Evolutionary conservation across 1,284 basidiomycete species (phyloP).

Genomic region (Moniliella sp.): DNA sequence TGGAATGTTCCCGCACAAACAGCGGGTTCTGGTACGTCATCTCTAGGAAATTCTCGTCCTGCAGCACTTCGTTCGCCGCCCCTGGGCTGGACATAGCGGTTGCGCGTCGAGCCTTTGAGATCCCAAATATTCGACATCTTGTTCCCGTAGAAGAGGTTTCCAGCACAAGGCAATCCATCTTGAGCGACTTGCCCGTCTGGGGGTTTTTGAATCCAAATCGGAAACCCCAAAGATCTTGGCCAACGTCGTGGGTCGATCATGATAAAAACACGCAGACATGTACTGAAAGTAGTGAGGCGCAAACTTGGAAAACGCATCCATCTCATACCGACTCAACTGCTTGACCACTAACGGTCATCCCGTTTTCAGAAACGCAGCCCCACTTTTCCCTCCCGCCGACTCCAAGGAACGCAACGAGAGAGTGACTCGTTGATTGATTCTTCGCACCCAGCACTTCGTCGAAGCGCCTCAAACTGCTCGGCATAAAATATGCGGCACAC

Average conservation of each 20-base stretch:
- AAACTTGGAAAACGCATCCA: conserved; percentile 87
- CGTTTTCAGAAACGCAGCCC: conserved; percentile 74
- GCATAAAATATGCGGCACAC: conserved; percentile 81
- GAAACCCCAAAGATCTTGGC: conserved; percentile 93
- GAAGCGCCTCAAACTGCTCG: conserved; percentile 84
- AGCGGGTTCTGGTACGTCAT: conserved; percentile 44
- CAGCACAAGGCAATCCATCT: conserved; percentile 92
- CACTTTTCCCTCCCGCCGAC: conserved; percentile 81
- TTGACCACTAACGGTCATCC: conserved; percentile 99
- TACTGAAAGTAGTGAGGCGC: conserved; percentile 95
- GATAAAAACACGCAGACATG: conserved; percentile 44
- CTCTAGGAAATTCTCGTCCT: conserved; percentile 77
- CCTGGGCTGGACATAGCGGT: conserved; percentile 63
- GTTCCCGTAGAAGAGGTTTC: conserved; percentile 75
- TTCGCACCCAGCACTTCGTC: conserved; percentile 76
- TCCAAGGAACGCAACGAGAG: conserved; percentile 87
- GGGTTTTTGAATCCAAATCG: conserved; percentile 77
- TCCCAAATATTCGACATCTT: conserved; percentile 47
- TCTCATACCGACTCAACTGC: conserved; percentile 70
- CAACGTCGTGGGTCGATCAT: conserved; percentile 66
- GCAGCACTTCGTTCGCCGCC: conserved; percentile 61
- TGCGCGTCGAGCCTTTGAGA: conserved; percentile 27
- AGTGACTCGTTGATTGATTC: conserved; percentile 79
- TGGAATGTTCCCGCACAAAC: conserved; percentile 81
- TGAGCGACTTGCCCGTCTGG: conserved; percentile 52